These are phyloP conservation scores for Malus hybrid DNA, from an alignment of 331 rosid genomes.

Conservation along the genomic window DNA sequence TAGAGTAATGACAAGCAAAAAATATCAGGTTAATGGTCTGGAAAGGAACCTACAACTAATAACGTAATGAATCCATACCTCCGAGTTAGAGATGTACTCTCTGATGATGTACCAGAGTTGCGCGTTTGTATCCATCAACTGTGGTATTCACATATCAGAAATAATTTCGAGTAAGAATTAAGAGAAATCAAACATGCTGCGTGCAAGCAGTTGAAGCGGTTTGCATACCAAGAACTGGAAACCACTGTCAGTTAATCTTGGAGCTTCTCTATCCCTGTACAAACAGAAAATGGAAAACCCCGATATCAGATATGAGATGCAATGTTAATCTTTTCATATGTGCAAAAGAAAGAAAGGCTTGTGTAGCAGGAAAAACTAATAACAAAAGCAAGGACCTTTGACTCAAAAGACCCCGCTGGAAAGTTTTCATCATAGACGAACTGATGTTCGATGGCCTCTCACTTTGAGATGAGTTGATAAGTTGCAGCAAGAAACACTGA, in stretches of 20 bases:
- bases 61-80: constrained; percentile 38
- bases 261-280: constrained; percentile 80
- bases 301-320: constrained; percentile 14
- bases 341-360: neutral
- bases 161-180: constrained; percentile 6
- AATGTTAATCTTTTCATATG: neutral
- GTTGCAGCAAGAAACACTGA: constrained; percentile 91
- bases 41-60: neutral
- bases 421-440: constrained; percentile 81
- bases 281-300: constrained; percentile 7
- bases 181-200: constrained; percentile 4
- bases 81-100: constrained; percentile 89
- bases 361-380: neutral
- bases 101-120: constrained; percentile 96
- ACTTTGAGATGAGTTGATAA: constrained; percentile 69
- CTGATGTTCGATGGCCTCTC: constrained; percentile 73
- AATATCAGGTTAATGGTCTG: neutral
- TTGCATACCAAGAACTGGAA: constrained; percentile 95
- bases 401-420: constrained; percentile 81
- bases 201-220: constrained; percentile 13
- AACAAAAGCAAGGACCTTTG: constrained; percentile 49
- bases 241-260: constrained; percentile 85
- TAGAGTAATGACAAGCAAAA: neutral
- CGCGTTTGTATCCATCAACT: constrained; percentile 96
- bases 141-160: constrained; percentile 30